Percentiles rank a stretch among this genome's conserved stretches.
Conservation (phyloP, 441 rosid genomes). For the Brassica hybrid region DNA sequence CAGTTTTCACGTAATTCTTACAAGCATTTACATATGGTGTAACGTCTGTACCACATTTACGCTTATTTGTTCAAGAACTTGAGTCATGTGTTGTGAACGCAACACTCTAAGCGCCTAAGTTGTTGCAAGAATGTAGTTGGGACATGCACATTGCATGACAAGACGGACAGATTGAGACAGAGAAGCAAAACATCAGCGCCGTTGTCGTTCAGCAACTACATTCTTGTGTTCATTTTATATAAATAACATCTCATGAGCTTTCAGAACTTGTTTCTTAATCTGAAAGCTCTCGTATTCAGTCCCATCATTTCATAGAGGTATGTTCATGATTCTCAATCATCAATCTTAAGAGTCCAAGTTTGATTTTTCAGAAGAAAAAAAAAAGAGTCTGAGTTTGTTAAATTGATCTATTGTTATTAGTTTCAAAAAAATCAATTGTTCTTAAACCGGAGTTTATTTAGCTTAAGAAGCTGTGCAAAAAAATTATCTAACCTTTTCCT, state of each 20-base stretch:
- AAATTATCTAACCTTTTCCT: constrained; percentile 16
- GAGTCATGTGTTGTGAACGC: constrained; percentile 33
- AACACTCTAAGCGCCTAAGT: constrained; percentile 16
- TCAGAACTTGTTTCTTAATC: constrained; percentile 38
- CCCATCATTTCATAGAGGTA: constrained; percentile 33
- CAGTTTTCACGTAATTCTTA: background rate
- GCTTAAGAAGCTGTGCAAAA: background rate
- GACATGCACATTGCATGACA: constrained; percentile 38
- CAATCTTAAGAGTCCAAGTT: background rate
- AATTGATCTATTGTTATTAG: background rate
- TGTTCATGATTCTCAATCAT: constrained; percentile 16
- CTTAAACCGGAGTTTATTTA: background rate
- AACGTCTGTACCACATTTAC: constrained; percentile 1
- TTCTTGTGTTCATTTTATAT: constrained; percentile 32
- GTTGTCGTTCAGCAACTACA: constrained; percentile 39
- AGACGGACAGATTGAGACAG: constrained; percentile 34
- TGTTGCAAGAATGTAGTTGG: constrained; percentile 30
- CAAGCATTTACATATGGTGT: constrained; percentile 7
- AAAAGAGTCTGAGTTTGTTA: background rate
- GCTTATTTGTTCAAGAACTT: constrained; percentile 21
- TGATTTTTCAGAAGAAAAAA: no score
- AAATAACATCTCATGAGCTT: constrained; percentile 25
- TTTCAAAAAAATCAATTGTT: background rate
- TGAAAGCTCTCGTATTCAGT: constrained; percentile 16
- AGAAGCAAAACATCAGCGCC: constrained; percentile 44